Evolutionary conservation across 345 rosid species (phyloP), one percentile per base, ranked within the genome.

Genomic region (Eucalyptus marginata): DNA sequence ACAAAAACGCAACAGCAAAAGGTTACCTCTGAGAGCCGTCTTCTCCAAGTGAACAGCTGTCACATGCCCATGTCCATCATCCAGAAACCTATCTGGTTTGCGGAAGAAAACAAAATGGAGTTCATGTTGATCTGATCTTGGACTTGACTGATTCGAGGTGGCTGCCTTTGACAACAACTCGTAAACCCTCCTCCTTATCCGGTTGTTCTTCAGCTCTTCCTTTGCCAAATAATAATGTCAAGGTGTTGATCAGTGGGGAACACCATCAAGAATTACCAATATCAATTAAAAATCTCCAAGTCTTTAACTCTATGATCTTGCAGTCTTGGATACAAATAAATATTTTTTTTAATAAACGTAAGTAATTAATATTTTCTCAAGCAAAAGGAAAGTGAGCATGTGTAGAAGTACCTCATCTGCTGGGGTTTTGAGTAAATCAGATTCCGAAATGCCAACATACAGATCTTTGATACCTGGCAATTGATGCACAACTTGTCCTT

Each of bases 71-170:
- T 59, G 91, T 71, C 91, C 92, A 64, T 93, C 95, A 88, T 90
- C 96, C 33, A 95, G 90, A 92, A 97, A 96, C 87, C 87, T 90
- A 83, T 93, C 94, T 91, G 99, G 98, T 88, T 95, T 96, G 88
- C 89, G 93, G 92, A 95, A 96, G 95, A 97, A 97, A 92, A 95
- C 92, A 93, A 97, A 96, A 89, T 95, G 97, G 88, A 97, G 97
- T 91, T 97, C 97, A 56, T 93, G 93, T 90, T 93, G 96, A 91
- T 92, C 95, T 52, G 94, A 90, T 88, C 89, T 91, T 25, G 93
- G 93, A 90, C 87, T 83, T 76, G 94, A 90, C 88, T 92, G 89
- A 89, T 89, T 90, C 10, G 93, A 89, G 59, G 91, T 64, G 86
- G 94, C 94, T 33, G 96, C 97, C 92, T 94, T 97, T 43, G 96